Percentiles rank a stretch among this genome's conserved stretches.
phyloP scores from a whole-genome alignment of 2,329 filamentous ascomycete genomes.

The Rutstroemia sp. region DNA sequence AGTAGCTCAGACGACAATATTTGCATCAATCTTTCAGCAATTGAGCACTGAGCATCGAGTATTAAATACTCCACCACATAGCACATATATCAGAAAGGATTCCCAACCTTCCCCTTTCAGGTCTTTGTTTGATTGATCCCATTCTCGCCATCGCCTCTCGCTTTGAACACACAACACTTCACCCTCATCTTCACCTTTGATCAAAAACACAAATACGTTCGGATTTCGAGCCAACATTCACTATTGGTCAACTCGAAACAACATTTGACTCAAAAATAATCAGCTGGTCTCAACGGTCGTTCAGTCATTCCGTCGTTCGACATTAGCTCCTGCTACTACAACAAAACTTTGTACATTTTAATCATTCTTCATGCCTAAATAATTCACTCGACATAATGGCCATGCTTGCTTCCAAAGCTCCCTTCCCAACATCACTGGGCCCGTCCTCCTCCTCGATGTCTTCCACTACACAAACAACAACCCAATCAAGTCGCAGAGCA shows the following conservation, averaged over 20 bases:
- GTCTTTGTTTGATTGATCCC: not conserved
- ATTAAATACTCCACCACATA: not conserved
- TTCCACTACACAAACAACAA: slow-evolving; percentile 40
- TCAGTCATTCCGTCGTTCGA: not conserved
- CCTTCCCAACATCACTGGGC: slow-evolving; percentile 53
- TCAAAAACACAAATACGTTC: not conserved
- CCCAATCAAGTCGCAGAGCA: slow-evolving; percentile 45
- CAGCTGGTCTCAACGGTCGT: not conserved
- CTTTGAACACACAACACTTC: not conserved
- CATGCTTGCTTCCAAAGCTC: slow-evolving; percentile 70
- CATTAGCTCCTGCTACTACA: not conserved
- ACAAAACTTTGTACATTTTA: not conserved
- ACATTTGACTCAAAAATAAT: not conserved
- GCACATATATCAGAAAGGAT: not conserved
- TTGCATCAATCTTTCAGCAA: slow-evolving; percentile 1
- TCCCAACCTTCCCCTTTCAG: not conserved
- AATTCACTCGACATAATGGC: slow-evolving; percentile 46
- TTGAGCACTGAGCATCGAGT: not conserved
- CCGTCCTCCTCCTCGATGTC: slow-evolving; percentile 38
- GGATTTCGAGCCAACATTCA: not conserved
- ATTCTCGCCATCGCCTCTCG: not conserved
- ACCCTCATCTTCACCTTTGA: not conserved
- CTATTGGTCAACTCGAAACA: too few relatives aligned
- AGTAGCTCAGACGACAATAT: not conserved
- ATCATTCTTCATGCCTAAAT: slow-evolving; percentile 20